A percentile compares a stretch with the other conserved stretches of the same genome.
These are phyloP conservation scores for Coemansia sp. DNA, from an alignment of 192 early-diverging fungal genomes.

Conservation along the genomic window DNA sequence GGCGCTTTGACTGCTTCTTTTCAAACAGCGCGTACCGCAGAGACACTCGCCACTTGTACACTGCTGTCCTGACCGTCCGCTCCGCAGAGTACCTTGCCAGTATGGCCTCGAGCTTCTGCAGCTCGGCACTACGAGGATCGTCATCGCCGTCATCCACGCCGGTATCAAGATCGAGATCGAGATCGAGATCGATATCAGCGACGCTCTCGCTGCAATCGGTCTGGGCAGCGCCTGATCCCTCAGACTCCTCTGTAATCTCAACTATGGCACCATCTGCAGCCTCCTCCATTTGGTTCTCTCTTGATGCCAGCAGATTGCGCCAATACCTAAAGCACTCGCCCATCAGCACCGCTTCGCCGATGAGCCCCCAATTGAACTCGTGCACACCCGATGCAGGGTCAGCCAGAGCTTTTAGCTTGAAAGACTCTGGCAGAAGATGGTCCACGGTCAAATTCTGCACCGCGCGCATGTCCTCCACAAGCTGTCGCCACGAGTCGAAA, in stretches of 20 bases:
- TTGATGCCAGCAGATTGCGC: background rate
- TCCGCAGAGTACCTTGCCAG: background rate
- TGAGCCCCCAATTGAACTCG: background rate
- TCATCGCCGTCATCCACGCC: background rate
- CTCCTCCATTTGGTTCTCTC: background rate
- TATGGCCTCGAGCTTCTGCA: slow-evolving; percentile 6
- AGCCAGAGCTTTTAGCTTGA: slow-evolving; percentile 2
- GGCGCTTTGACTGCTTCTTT: slow-evolving; percentile 2
- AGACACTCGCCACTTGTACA: slow-evolving; percentile 14
- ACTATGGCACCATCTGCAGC: no score
- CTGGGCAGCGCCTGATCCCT: background rate
- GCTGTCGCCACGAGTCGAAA: slow-evolving; percentile 24
- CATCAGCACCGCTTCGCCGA: background rate
- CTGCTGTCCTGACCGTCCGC: background rate
- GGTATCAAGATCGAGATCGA: background rate
- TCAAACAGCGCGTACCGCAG: slow-evolving; percentile 18
- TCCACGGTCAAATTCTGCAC: background rate
- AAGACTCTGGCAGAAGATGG: background rate
- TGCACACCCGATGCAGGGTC: background rate
- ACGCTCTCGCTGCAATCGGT: background rate
- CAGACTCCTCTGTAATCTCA: no score
- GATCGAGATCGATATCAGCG: background rate
- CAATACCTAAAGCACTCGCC: slow-evolving; percentile 1
- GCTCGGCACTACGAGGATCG: slow-evolving; percentile 4
- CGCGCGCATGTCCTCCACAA: slow-evolving; percentile 4